Conservation (phyloP, 2,329 filamentous ascomycete species). For the Mollisiaceae sp. region DNA sequence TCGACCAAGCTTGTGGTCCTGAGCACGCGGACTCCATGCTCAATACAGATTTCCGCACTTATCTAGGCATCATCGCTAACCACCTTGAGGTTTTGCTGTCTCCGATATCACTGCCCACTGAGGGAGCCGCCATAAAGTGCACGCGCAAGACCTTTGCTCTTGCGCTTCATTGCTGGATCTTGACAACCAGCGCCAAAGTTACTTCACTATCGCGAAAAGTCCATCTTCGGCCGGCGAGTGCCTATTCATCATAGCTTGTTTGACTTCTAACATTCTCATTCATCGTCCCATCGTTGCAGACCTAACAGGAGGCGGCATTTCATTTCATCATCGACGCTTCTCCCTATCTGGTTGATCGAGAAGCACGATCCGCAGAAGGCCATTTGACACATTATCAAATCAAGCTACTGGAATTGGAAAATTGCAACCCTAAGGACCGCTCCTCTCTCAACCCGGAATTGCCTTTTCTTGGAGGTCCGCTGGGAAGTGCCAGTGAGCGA, state of each 20-base stretch:
- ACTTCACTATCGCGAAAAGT: background rate
- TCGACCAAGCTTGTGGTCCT: background rate
- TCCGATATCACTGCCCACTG: background rate
- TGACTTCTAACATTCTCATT: background rate
- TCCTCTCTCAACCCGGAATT: too few species aligned
- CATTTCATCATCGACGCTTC: background rate
- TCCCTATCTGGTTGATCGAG: background rate
- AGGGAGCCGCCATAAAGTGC: background rate
- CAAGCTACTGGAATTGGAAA: conserved; percentile 30
- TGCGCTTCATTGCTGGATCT: background rate
- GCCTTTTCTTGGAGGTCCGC: conserved; percentile 31
- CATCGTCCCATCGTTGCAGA: background rate
- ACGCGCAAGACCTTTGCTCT: background rate
- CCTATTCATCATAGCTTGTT: background rate
- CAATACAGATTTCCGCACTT: background rate
- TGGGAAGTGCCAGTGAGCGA: conserved; percentile 35
- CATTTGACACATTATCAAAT: conserved; percentile 8
- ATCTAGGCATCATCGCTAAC: background rate
- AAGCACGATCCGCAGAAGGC: background rate
- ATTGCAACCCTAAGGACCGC: conserved; percentile 32
- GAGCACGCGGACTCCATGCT: background rate
- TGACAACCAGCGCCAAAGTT: background rate
- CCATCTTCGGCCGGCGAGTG: background rate
- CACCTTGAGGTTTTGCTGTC: background rate
- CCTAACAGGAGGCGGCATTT: background rate